A percentile compares a stretch with the other conserved stretches of the same genome.
These are phyloP conservation scores for Fusarium cicatricum DNA, from an alignment of 2,329 filamentous ascomycete genomes.

Conservation along the genomic window DNA sequence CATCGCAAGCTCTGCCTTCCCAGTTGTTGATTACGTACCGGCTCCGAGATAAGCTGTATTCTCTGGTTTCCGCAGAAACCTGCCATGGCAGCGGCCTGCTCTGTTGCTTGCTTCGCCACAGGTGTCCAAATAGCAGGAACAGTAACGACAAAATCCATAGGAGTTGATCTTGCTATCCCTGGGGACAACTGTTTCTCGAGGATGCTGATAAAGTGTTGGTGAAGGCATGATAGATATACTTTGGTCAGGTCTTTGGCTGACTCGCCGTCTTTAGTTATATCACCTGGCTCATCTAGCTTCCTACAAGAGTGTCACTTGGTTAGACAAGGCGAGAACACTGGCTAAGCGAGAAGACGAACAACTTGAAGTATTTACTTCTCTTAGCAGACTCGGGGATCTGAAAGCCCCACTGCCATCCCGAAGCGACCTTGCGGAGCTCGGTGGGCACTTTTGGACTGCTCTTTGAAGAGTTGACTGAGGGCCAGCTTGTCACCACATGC, in stretches of 20 bases:
- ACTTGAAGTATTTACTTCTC: slow-evolving; percentile 57
- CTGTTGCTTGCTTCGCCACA: slow-evolving; percentile 60
- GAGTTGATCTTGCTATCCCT: slow-evolving; percentile 52
- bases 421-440: slow-evolving; percentile 53
- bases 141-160: slow-evolving; percentile 63
- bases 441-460: slow-evolving; percentile 59
- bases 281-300: slow-evolving; percentile 48
- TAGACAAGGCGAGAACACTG: slow-evolving; percentile 13
- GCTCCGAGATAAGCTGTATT: slow-evolving; percentile 59
- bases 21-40: slow-evolving; percentile 44
- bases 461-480: slow-evolving; percentile 45
- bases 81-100: slow-evolving; percentile 49
- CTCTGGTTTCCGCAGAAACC: slow-evolving; percentile 52
- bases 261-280: slow-evolving; percentile 44
- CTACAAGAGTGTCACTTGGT: slow-evolving; percentile 31
- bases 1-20: neutral
- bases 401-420: slow-evolving; percentile 59
- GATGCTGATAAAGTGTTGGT: slow-evolving; percentile 56
- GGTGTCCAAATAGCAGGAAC: slow-evolving; percentile 68
- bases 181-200: slow-evolving; percentile 54
- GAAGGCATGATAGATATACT: slow-evolving; percentile 57
- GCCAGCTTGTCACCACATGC: slow-evolving; percentile 56
- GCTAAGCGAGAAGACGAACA: slow-evolving; percentile 47
- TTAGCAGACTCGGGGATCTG: slow-evolving; percentile 54
- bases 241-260: slow-evolving; percentile 49